Percentiles rank a stretch among this genome's conserved stretches.
phyloP scores from a whole-genome alignment of 73 alveolate species.

The Uronychia binucleata region DNA sequence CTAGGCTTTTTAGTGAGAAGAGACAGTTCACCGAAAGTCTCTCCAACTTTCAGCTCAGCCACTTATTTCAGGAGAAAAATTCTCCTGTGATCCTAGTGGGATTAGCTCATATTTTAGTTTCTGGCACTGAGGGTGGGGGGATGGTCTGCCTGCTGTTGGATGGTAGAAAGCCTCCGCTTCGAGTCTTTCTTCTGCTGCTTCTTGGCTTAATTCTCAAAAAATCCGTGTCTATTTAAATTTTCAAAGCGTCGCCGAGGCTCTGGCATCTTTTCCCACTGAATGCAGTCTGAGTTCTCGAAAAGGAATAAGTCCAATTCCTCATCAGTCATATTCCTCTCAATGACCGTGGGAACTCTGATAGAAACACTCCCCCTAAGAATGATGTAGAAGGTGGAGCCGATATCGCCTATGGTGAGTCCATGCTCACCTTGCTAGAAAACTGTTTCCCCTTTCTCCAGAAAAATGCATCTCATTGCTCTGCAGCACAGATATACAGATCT shows the following conservation, averaged over 20 bases:
- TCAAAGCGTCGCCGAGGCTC: background rate
- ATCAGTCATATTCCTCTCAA: background rate
- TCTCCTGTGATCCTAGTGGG: background rate
- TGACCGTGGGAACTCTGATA: slow-evolving; percentile 2
- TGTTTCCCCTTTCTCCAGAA: background rate
- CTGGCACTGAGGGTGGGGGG: background rate
- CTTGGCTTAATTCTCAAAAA: background rate
- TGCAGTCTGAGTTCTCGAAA: slow-evolving; percentile 4
- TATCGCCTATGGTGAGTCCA: slow-evolving; percentile 12
- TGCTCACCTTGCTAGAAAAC: background rate
- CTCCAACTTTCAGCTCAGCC: background rate
- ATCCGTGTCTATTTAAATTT: background rate
- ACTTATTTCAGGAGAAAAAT: slow-evolving; percentile 1
- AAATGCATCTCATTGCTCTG: background rate
- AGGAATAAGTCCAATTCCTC: background rate
- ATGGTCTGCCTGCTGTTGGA: background rate
- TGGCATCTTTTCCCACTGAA: background rate
- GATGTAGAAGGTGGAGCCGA: slow-evolving; percentile 15
- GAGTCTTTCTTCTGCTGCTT: background rate
- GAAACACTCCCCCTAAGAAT: slow-evolving; percentile 6
- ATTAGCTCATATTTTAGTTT: background rate
- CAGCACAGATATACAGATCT: background rate
- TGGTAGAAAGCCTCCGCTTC: slow-evolving; percentile 1
- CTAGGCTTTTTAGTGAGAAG: slow-evolving; percentile 2
- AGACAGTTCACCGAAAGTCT: slow-evolving; percentile 5